Base-by-base conservation (phyloP, 2,329 filamentous ascomycete species). In the Hypoxylon sp. region DNA sequence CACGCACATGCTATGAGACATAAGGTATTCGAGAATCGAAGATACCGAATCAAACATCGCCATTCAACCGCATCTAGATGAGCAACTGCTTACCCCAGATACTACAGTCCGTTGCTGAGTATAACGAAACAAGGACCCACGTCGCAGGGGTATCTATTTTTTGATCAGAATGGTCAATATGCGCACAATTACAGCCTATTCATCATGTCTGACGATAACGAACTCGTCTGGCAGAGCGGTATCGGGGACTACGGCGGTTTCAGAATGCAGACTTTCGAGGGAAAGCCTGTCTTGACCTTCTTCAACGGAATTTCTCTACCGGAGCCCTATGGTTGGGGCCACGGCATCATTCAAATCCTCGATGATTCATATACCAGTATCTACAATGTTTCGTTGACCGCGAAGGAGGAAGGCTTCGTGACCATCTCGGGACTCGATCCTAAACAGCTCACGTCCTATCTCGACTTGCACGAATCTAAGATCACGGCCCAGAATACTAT, bases 391-490 rank as follows among this genome's bases (percentile, higher is more conserved):
- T 65, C 70, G 0, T 26, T 72, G 12, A 62, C 56, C 22, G 65
- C 61, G 3, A 56, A 40, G 5, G 53, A 65, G 7, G 68, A 67
- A 26, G 40, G 53, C 7, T 67, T 68, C 30, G 46, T 68, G 26
- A 60, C 67, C 7, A 56, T 68, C 9, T 16, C 63, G n/a, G 56
- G 55, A 28, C 52, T 70, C 6, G 54, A 68, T 18, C 30, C 64
- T 2, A 58, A 12, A 11, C 28, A 57, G 32, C 57, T 70, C 8
- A 18, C 38, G 5, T 71, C 68, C 4, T 66, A 68, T 28, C 30
- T 77, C 33, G 76, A 78, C 45, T 64, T 78, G n/a, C 77, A 79
- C 61, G 77, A 79, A 46, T 69, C 71, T 11, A 65, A 60, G 28
- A 71, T 78, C 26, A 77, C 77, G 1, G 55, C 70, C 12, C 57